Base-by-base conservation (phyloP, 2,329 filamentous ascomycete species). In the Epichloe brachyelytri region DNA sequence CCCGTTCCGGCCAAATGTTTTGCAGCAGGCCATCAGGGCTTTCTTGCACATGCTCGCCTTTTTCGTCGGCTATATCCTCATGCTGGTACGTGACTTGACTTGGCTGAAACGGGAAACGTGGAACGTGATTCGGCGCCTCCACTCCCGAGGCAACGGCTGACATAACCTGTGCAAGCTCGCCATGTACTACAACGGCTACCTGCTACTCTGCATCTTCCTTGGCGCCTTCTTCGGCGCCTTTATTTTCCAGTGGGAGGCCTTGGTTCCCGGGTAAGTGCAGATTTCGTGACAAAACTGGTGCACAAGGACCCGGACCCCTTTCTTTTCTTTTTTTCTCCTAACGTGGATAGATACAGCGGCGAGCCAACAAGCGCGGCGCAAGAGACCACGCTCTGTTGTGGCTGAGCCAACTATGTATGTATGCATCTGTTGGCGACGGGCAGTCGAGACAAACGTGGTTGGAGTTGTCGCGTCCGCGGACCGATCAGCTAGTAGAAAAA, bases 191-290 rank as follows among this genome's bases (percentile, higher is more conserved):
- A 80, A 80, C 58, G 79, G 82, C 10, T 93, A 88, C 66, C 76
- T 93, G 55, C 86, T 93, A 64, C 83, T 91, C 53, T 87, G 81
- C 58, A 88, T 93, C 63, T 79, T 91, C 55, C 77, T 91, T 51
- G 88, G 88, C 1, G 80, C 84, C 0, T 88, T 80, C 56, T 51
- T 90, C 5, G 88, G 87, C 15, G 74, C 77, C 12, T 87, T 89
- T 56, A 61, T 86, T 53, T 91, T 88, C 63, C 78, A 81, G 33
- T 90, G 85, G 84, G 83, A 86, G 62, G 68, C 64, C 0, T 59
- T 79, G 15, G 55, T 60, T 7, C 55, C 61, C 5, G 54, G 57
- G 63, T 67, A 58, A 52, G 63, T 59, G 14, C 7, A 8, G 14
- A 5, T 11, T 33, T 39, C 17, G 7, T 30, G 8, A 10, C 26